Evolutionary conservation across 768 basidiomycete genomes (phyloP).

Genomic region (Solioccasus polychromus): DNA sequence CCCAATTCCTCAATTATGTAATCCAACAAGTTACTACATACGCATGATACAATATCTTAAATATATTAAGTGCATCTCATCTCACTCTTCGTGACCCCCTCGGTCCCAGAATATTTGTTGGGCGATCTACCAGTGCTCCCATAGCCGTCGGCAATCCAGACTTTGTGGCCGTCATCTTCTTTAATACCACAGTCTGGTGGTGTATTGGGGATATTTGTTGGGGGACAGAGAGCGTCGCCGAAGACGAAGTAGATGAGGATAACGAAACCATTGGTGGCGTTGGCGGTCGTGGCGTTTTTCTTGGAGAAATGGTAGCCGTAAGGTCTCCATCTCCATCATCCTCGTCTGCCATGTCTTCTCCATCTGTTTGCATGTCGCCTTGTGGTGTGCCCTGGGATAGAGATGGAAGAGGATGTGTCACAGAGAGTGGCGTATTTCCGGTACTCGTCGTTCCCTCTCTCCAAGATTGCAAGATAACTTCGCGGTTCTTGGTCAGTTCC

Average conservation of each 20-base stretch:
- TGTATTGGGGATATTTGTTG: conserved; percentile 9
- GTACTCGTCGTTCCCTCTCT: conserved; percentile 33
- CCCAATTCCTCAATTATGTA: conserved; percentile 18
- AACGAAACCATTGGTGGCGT: conserved; percentile 31
- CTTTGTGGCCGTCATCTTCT: conserved; percentile 23
- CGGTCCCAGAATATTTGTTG: conserved; percentile 34
- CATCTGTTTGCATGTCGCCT: conserved; percentile 17
- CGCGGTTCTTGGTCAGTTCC: conserved; percentile 65
- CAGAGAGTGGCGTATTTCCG: conserved; percentile 38
- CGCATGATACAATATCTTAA: conserved; percentile 5
- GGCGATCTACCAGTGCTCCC: conserved; percentile 31
- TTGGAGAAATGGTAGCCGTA: conserved; percentile 19
- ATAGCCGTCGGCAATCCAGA: conserved; percentile 21
- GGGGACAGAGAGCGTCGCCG: conserved; percentile 24
- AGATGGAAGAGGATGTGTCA: conserved; percentile 35
- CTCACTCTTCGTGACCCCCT: conserved; percentile 31
- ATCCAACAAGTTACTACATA: conserved; percentile 8
- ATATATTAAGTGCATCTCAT: conserved; percentile 14
- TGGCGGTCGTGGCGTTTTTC: conserved; percentile 12
- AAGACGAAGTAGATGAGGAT: conserved; percentile 40
- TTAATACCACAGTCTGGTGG: conserved; percentile 8
- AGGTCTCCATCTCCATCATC: conserved; percentile 16
- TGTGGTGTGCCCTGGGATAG: conserved; percentile 28
- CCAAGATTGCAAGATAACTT: conserved; percentile 55
- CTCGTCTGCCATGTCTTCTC: conserved; percentile 20